phyloP scores from a whole-genome alignment of 1,284 basidiomycete species.

The Tranzscheliella williamsii region DNA sequence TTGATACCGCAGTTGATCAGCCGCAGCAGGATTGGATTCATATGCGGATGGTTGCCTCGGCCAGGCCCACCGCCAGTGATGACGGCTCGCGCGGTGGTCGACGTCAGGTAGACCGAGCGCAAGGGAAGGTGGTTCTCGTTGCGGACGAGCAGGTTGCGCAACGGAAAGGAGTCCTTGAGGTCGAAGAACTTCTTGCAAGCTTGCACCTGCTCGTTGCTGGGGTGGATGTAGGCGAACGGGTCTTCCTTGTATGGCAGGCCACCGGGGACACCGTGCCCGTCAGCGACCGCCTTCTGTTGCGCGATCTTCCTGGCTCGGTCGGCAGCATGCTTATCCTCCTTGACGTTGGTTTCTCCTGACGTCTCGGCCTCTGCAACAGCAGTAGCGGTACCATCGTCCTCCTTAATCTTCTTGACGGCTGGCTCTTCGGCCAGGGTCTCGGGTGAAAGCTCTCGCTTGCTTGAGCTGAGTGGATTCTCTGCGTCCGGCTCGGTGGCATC shows the following conservation, averaged over 20 bases:
- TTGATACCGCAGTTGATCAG: slow-evolving; percentile 91
- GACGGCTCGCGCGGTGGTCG: slow-evolving; percentile 74
- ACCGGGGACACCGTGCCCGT: slow-evolving; percentile 43
- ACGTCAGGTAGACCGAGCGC: slow-evolving; percentile 86
- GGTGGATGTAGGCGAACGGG: slow-evolving; percentile 51
- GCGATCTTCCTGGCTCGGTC: slow-evolving; percentile 37
- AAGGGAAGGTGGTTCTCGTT: slow-evolving; percentile 77
- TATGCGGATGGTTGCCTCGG: slow-evolving; percentile 42
- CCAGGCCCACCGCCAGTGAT: slow-evolving; percentile 72
- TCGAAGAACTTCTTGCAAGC: slow-evolving; percentile 72
- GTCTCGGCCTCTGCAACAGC: slow-evolving; percentile 3
- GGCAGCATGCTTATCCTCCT: slow-evolving; percentile 48
- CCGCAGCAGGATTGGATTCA: slow-evolving; percentile 76
- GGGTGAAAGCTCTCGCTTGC: slow-evolving; percentile 36
- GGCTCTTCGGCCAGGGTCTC: slow-evolving; percentile 24
- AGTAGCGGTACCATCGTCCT: slow-evolving; percentile 9
- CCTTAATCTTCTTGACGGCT: slow-evolving; percentile 39
- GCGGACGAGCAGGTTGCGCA: slow-evolving; percentile 78
- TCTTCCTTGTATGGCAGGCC: slow-evolving; percentile 58
- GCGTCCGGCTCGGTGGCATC: slow-evolving; percentile 15
- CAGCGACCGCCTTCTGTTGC: slow-evolving; percentile 25
- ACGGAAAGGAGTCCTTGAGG: slow-evolving; percentile 75
- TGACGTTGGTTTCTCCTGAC: slow-evolving; percentile 15
- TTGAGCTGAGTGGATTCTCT: background rate
- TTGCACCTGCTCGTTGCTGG: slow-evolving; percentile 43